Percentiles rank a stretch among this genome's conserved stretches.
phyloP scores from a whole-genome alignment of 106 monocot genomes.

The Apostasia shenzhenica region DNA sequence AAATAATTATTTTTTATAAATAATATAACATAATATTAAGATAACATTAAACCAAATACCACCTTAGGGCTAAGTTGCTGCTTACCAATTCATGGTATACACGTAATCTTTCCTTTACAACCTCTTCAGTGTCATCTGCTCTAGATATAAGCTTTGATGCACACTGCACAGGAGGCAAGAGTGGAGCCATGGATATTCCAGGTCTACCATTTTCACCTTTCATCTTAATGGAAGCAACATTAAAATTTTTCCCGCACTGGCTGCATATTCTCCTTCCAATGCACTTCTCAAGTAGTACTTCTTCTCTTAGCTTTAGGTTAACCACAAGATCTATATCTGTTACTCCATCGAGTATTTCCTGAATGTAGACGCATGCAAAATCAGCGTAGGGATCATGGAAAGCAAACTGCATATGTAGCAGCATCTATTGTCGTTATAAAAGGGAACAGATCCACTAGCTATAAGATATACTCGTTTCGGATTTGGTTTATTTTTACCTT shows the following conservation, averaged over 20 bases:
- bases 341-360: constrained; percentile 87
- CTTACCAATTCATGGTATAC: constrained; percentile 80
- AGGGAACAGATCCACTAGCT: too few relatives aligned
- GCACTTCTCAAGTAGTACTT: constrained; percentile 75
- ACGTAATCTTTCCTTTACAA: constrained; percentile 71
- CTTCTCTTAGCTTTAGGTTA: constrained; percentile 88
- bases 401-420: too few relatives aligned
- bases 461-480: too few relatives aligned
- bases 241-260: constrained; percentile 87
- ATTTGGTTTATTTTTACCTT: too few relatives aligned
- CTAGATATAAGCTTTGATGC: constrained; percentile 70
- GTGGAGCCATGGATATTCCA: constrained; percentile 77
- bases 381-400: too few relatives aligned
- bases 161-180: constrained; percentile 67
- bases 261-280: constrained; percentile 89
- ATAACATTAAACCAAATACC: not conserved
- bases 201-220: constrained; percentile 77
- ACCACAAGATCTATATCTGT: constrained; percentile 76
- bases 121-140: constrained; percentile 86
- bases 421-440: too few relatives aligned
- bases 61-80: not conserved
- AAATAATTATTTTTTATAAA: not conserved
- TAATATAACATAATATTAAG: not conserved
- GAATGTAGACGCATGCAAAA: not conserved
- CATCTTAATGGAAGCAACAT: constrained; percentile 66